A percentile compares a stretch with the other conserved stretches of the same genome.
Evolutionary conservation across 352 stramenopile species (phyloP).

Genomic region (Globisporangium takayamanum): DNA sequence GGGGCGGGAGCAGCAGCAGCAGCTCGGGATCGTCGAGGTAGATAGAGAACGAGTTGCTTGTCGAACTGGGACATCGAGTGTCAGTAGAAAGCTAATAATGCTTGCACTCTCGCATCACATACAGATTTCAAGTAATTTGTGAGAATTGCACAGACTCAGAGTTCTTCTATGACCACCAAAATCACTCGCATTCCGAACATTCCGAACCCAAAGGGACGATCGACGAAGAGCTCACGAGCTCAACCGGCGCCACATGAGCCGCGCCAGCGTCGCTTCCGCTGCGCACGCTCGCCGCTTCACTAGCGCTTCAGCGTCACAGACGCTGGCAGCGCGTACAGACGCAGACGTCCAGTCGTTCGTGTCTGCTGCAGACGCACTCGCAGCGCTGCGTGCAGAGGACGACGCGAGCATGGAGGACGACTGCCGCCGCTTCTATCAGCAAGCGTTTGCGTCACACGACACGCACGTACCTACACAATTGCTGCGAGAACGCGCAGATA

Average conservation of each 20-base stretch:
- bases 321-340: not conserved
- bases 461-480: not conserved
- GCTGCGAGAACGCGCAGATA: not conserved
- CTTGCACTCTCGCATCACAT: not conserved
- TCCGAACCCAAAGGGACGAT: no score
- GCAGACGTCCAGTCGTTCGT: not conserved
- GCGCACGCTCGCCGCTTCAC: no score
- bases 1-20: constrained; percentile 23
- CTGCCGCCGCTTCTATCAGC: not conserved
- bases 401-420: not conserved
- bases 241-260: not conserved
- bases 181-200: not conserved
- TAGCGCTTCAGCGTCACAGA: no score
- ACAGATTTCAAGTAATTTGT: not conserved
- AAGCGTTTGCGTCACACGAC: not conserved
- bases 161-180: not conserved
- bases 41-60: not conserved
- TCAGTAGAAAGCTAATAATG: no score
- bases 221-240: not conserved
- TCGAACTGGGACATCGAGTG: no score
- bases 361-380: not conserved
- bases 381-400: not conserved
- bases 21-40: not conserved
- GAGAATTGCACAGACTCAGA: not conserved
- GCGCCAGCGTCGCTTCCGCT: not conserved